phyloP scores from a whole-genome alignment of 2,329 filamentous ascomycete species.

The Monosporascus sp. region DNA sequence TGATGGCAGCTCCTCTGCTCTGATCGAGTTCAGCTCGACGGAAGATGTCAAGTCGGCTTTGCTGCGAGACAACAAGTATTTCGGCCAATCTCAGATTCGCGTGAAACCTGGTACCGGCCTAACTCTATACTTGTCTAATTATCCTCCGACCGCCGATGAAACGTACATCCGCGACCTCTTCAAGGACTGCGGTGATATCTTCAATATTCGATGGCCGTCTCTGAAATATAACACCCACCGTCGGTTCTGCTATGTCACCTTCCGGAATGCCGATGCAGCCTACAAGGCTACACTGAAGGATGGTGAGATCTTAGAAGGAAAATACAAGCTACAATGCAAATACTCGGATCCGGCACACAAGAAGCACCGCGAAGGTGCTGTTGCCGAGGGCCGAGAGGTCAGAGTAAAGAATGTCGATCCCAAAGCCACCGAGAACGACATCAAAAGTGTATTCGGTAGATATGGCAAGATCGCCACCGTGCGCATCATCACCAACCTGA shows the following conservation, averaged over 20 bases:
- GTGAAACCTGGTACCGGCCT: slow-evolving; percentile 71
- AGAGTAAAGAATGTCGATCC: slow-evolving; percentile 67
- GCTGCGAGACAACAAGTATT: slow-evolving; percentile 73
- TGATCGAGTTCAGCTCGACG: slow-evolving; percentile 77
- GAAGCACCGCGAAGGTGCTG: slow-evolving; percentile 72
- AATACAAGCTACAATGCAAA: slow-evolving; percentile 66
- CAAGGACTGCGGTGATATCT: slow-evolving; percentile 70
- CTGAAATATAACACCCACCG: slow-evolving; percentile 84
- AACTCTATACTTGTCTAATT: slow-evolving; percentile 89
- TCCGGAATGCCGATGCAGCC: slow-evolving; percentile 63
- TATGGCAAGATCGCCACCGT: slow-evolving; percentile 72
- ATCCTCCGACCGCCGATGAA: slow-evolving; percentile 71
- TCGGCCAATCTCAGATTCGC: slow-evolving; percentile 66
- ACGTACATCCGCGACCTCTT: slow-evolving; percentile 64
- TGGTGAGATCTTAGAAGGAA: slow-evolving; percentile 62
- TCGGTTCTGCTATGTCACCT: slow-evolving; percentile 95
- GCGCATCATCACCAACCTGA: slow-evolving; percentile 63
- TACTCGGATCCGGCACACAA: slow-evolving; percentile 79
- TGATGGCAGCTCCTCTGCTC: slow-evolving; percentile 59
- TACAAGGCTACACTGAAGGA: slow-evolving; percentile 68
- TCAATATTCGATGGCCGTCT: slow-evolving; percentile 84
- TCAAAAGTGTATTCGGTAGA: slow-evolving; percentile 66
- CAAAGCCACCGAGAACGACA: slow-evolving; percentile 58
- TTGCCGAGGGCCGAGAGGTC: slow-evolving; percentile 83
- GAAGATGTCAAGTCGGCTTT: slow-evolving; percentile 80